Percentiles rank a stretch among this genome's conserved stretches.
Conservation (phyloP, 768 basidiomycete genomes). For the Clavaria fumosa region DNA sequence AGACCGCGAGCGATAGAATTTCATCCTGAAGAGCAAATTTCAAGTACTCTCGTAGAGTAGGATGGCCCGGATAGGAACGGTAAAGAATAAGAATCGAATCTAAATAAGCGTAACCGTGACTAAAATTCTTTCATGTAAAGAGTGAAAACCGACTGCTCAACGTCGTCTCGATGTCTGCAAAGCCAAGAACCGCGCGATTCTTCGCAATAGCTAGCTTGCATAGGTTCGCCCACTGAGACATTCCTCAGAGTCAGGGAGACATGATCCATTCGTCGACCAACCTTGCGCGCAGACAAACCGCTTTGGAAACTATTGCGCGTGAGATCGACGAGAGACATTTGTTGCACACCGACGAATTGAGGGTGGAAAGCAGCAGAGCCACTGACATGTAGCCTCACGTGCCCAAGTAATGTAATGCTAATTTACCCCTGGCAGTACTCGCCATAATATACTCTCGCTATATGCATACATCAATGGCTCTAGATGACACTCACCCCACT, state of each 20-base stretch:
- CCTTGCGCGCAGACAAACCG: slow-evolving; percentile 50
- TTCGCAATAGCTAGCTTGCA: slow-evolving; percentile 48
- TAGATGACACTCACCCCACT: no score
- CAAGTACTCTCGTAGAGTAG: slow-evolving; percentile 50
- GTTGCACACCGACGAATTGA: no score
- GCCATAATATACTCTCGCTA: no score
- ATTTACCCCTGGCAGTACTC: no score
- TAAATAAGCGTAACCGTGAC: slow-evolving; percentile 15
- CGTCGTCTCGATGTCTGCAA: slow-evolving; percentile 33
- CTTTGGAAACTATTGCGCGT: slow-evolving; percentile 63
- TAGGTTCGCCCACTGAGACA: slow-evolving; percentile 59
- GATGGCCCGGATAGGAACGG: slow-evolving; percentile 54
- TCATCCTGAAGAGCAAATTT: slow-evolving; percentile 40
- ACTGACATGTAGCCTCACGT: no score
- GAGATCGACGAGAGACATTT: slow-evolving; percentile 59
- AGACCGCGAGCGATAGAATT: slow-evolving; percentile 40
- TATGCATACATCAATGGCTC: no score
- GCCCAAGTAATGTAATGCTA: no score
- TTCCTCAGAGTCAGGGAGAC: no score
- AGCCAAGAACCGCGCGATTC: slow-evolving; percentile 13
- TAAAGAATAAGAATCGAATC: slow-evolving; percentile 59
- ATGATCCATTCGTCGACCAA: slow-evolving; percentile 25
- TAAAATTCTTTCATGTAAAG: slow-evolving; percentile 1
- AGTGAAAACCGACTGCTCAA: slow-evolving; percentile 41
- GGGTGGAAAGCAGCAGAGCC: background rate